Conservation (phyloP, 768 basidiomycete genomes). For the Phanerochaete sordida region DNA sequence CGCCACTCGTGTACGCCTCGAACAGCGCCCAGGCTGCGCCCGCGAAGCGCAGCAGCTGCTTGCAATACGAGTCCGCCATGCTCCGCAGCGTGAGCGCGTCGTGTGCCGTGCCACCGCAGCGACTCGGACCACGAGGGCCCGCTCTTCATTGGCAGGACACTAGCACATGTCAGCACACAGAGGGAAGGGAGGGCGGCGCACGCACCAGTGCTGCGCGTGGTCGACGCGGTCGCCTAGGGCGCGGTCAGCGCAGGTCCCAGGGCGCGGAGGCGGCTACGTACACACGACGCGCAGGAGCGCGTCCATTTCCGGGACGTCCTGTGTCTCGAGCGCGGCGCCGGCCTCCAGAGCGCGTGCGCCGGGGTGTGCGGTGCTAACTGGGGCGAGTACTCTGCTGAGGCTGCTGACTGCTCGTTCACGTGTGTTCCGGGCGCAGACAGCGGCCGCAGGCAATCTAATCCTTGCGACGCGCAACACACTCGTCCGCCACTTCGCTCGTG, state of each 20-base stretch:
- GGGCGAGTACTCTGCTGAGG: no score
- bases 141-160: constrained; percentile 5
- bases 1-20: constrained; percentile 67
- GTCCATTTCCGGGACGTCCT: constrained; percentile 59
- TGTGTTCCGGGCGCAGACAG: no score
- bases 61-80: constrained; percentile 73
- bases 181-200: constrained; percentile 19
- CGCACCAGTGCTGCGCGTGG: constrained; percentile 51
- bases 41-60: constrained; percentile 60
- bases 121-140: constrained; percentile 1
- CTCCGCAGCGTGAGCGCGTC: constrained; percentile 37
- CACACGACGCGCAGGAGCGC: constrained; percentile 50
- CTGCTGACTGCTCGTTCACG: no score
- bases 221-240: constrained; percentile 45
- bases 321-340: constrained; percentile 44
- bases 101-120: constrained; percentile 17
- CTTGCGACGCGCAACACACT: no score
- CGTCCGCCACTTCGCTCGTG: no score
- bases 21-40: constrained; percentile 48
- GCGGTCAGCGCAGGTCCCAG: background rate
- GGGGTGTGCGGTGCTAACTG: constrained; percentile 10
- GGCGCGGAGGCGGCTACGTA: constrained; percentile 33
- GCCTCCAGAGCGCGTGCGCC: constrained; percentile 17
- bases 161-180: background rate
- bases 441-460: no score